Base-by-base conservation (phyloP, 2,329 filamentous ascomycete genomes). In the Penicillium sp. region DNA sequence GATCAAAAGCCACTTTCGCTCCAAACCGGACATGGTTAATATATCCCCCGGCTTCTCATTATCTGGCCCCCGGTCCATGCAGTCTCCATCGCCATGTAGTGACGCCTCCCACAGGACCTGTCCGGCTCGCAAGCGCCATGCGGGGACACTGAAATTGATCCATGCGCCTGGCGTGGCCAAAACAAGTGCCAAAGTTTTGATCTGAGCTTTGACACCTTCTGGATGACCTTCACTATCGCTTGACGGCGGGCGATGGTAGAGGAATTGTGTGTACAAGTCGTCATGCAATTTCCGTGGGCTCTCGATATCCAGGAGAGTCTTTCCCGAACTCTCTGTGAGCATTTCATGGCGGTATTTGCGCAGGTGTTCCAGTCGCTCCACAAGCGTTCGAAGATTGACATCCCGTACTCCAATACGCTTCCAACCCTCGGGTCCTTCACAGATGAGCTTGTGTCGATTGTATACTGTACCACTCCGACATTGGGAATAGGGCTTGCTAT, bases 1-100 rank as follows among this genome's bases (percentile, higher is more conserved):
- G 2, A 82, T 64, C 4, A 83, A 61, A 14, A 81, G 57, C 62
- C 80, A 75, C 45, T 80, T 78, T 40, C 77, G 71, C 52, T 80
- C 76, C 22, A 69, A 56, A 1, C 58, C 56, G 5, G 60, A 50
- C 30, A 64, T 59, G 14, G 55, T 41, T 56, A 67, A 65, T 7
- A 60, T 43, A 19, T 64, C 60, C 4, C 55, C 44, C 5, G 58
- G 40, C 10, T 37, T 46, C 3, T 46, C 13, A 13, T 36, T 16
- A n/a, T 41, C 52, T 28, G 37, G 39, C 27, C 40, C 46, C 7
- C 44, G 35, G 13, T 62, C 57, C 9, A 64, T 30, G 31, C 57
- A 66, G 44, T 72, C 69, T 0, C 66, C 69, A 25, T 71, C 67
- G 5, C 52, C 58, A 53, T 72, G 70, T 3, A 65, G 64, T 8